These are phyloP conservation scores for Gaultheria prostrata DNA, from an alignment of 148 eudicot species.

Conservation along the genomic window DNA sequence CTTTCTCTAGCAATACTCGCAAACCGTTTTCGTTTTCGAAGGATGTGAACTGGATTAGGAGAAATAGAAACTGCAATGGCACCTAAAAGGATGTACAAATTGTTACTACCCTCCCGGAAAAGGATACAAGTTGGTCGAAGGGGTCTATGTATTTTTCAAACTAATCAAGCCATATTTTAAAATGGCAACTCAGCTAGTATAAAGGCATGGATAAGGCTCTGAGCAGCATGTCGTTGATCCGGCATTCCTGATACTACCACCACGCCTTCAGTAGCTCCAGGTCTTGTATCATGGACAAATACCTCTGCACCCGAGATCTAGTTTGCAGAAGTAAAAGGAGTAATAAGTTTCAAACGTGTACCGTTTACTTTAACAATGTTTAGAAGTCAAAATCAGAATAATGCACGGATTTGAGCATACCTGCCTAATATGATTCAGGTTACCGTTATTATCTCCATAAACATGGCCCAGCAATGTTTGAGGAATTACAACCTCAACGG, in stretches of 20 bases:
- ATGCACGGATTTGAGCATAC: constrained; percentile 25
- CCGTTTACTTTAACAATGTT: background rate
- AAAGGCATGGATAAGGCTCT: constrained; percentile 57
- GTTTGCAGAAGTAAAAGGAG: background rate
- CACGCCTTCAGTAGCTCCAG: constrained; percentile 40
- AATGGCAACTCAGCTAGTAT: constrained; percentile 43
- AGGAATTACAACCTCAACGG: constrained; percentile 50
- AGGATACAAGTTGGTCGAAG: background rate
- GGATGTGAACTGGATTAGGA: background rate
- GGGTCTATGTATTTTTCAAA: background rate
- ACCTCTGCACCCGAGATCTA: constrained; percentile 61
- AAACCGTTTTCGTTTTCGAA: background rate
- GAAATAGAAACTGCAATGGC: background rate
- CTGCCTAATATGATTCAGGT: constrained; percentile 44
- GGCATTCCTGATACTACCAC: constrained; percentile 44
- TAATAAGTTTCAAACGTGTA: background rate
- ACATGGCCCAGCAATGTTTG: constrained; percentile 37
- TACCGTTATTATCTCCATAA: constrained; percentile 48
- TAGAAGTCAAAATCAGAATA: background rate
- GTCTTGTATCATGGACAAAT: constrained; percentile 40
- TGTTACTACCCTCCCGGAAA: background rate
- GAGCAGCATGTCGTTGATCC: constrained; percentile 42
- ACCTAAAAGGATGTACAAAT: constrained; percentile 8
- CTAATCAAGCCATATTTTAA: constrained; percentile 21
- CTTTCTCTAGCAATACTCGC: background rate